Percentiles rank a stretch among this genome's conserved stretches.
These are phyloP conservation scores for Dimargaris xerosporica DNA, from an alignment of 192 early-diverging fungal genomes.

Conservation along the genomic window DNA sequence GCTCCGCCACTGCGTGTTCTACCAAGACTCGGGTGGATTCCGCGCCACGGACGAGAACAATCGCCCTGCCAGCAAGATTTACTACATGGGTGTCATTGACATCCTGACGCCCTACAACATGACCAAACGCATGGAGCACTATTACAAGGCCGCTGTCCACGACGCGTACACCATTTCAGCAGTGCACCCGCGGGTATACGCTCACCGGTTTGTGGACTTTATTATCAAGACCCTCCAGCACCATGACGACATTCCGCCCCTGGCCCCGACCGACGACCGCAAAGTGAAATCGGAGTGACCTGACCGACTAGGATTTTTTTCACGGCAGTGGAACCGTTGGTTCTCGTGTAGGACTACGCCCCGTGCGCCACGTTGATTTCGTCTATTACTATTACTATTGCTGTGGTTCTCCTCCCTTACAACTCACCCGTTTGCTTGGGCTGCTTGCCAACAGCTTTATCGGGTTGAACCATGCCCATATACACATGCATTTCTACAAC, in stretches of 20 bases:
- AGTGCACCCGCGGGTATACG: conserved; percentile 78
- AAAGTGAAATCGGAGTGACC: no score
- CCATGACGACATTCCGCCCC: conserved; percentile 30
- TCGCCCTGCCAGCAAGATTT: conserved; percentile 51
- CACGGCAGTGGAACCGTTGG: no score
- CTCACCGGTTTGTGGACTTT: conserved; percentile 75
- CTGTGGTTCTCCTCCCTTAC: no score
- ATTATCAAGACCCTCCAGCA: conserved; percentile 54
- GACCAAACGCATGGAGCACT: conserved; percentile 75
- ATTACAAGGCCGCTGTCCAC: conserved; percentile 69
- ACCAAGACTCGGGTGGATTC: conserved; percentile 82
- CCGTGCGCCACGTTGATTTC: no score
- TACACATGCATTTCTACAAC: no score
- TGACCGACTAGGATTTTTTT: no score
- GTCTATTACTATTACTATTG: no score
- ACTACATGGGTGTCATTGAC: conserved; percentile 96
- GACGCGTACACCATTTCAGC: conserved; percentile 65
- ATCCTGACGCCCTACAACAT: conserved; percentile 90
- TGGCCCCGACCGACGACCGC: no score
- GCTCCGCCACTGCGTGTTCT: conserved; percentile 64
- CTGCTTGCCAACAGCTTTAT: no score
- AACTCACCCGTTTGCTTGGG: no score
- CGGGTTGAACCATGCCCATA: no score
- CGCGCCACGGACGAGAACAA: conserved; percentile 57
- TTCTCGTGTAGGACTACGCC: no score